Conservation (phyloP, 768 basidiomycete genomes). For the Filobasidium floriforme region DNA sequence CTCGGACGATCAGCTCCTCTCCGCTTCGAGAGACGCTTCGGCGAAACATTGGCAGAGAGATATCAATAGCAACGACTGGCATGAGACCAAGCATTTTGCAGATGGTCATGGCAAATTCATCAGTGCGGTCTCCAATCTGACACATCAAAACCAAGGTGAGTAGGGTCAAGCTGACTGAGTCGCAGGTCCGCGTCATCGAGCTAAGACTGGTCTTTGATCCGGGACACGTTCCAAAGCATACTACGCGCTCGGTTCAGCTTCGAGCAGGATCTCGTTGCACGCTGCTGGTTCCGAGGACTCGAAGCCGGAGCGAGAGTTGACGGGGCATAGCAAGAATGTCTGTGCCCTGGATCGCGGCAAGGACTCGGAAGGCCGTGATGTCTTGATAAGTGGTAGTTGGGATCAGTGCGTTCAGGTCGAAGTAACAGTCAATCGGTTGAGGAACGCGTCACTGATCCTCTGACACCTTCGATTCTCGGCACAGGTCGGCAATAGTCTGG, state of each 20-base stretch:
- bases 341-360: conserved; percentile 56
- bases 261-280: conserved; percentile 76
- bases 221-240: conserved; percentile 70
- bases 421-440: background rate
- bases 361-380: conserved; percentile 58
- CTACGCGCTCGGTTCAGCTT: conserved; percentile 79
- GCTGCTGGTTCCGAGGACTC: conserved; percentile 35
- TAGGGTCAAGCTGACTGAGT: background rate
- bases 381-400: conserved; percentile 92
- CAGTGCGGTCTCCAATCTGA: background rate
- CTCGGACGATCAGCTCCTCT: conserved; percentile 68
- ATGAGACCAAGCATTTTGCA: conserved; percentile 27
- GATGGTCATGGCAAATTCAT: background rate
- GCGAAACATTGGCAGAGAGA: conserved; percentile 67
- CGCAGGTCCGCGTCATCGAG: no score
- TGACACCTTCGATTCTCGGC: conserved; percentile 5
- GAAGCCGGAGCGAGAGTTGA: conserved; percentile 44
- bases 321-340: conserved; percentile 86
- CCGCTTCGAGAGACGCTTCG: conserved; percentile 83
- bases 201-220: no score
- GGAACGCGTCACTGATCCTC: background rate
- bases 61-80: conserved; percentile 47
- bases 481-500: conserved; percentile 91
- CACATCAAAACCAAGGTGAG: background rate
- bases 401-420: conserved; percentile 60